Base-by-base conservation (phyloP, 352 stramenopile species). In the Blastocystis sp. region DNA sequence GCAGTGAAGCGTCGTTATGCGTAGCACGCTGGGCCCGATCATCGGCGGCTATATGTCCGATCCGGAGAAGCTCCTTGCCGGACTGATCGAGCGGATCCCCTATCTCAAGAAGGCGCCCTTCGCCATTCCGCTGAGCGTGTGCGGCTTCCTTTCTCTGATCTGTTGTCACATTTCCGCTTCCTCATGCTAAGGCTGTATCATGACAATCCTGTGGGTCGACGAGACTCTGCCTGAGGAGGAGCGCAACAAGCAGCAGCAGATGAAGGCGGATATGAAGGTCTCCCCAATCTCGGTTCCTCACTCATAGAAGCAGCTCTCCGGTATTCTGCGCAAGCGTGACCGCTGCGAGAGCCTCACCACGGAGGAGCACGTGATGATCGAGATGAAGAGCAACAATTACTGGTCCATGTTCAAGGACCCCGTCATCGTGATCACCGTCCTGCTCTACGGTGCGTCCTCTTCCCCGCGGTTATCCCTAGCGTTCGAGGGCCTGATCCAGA, bases 341-440 rank as follows among this genome's bases (percentile, higher is more conserved):
- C 74, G 74, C 11, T n/a, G 19, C 34, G 74, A 84, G 45, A 84
- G 74, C 52, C 24, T 84, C 10, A 64, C 54, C 34, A 42, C 54
- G 19, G 74, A 84, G 42, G 74, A 84, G n/a, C 61, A 84, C 42
- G 74, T 84, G 54, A 66, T 84, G 74, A 28, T 84, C 11, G 34
- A 42, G 61, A 84, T 84, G 74, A 84, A 64, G 24, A 28, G 69
- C n/a, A 84, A 84, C 54, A 84, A 84, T 28, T 84, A 84, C 74
- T 52, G 68, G 40, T 66, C 74, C 14, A 84, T 84, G 74, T 84
- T 84, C 28, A 84, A 84, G 40, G 74, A 84, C 52, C 21, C 24
- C 45, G 34, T 84, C 54, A 84, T 69, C 24, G 24, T 84, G 40
- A 61, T 84, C n/a, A 59, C 54, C 24, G 74, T 84, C n/a, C 42